Evolutionary conservation across 768 basidiomycete genomes (phyloP).

Genomic region (Megacollybia marginata): DNA sequence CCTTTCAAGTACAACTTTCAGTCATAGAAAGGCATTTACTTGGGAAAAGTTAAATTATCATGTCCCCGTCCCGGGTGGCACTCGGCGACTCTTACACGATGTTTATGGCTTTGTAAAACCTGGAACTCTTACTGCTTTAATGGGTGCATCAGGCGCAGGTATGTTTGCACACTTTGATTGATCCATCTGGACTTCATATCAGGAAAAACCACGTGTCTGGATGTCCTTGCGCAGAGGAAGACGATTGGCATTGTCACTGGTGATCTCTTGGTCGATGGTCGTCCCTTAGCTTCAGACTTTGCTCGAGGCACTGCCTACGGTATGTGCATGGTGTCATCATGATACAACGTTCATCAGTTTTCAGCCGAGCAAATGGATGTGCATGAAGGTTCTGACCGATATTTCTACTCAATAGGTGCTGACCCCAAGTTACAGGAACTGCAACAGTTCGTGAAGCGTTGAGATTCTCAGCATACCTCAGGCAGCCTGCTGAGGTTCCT

Average conservation of each 20-base stretch:
- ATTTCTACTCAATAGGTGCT: neutral
- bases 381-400: conserved; percentile 45
- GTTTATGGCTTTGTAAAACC: conserved; percentile 79
- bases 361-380: conserved; percentile 74
- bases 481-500: conserved; percentile 63
- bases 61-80: conserved; percentile 60
- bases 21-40: conserved; percentile 58
- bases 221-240: conserved; percentile 67
- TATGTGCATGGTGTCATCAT: conserved; percentile 25
- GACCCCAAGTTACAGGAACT: conserved; percentile 29
- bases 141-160: conserved; percentile 82
- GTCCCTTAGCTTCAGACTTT: conserved; percentile 47
- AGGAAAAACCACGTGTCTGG: conserved; percentile 73
- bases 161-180: conserved; percentile 14
- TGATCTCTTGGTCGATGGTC: conserved; percentile 59
- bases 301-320: conserved; percentile 69
- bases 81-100: conserved; percentile 59
- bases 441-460: conserved; percentile 80
- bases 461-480: conserved; percentile 78
- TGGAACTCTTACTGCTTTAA: conserved; percentile 81
- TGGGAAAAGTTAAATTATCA: conserved; percentile 77
- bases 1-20: conserved; percentile 2
- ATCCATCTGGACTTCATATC: conserved; percentile 2
- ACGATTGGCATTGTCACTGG: conserved; percentile 63
- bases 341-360: conserved; percentile 12